Evolutionary conservation across 441 rosid genomes (phyloP).

Genomic region (Corymbia citriodora): DNA sequence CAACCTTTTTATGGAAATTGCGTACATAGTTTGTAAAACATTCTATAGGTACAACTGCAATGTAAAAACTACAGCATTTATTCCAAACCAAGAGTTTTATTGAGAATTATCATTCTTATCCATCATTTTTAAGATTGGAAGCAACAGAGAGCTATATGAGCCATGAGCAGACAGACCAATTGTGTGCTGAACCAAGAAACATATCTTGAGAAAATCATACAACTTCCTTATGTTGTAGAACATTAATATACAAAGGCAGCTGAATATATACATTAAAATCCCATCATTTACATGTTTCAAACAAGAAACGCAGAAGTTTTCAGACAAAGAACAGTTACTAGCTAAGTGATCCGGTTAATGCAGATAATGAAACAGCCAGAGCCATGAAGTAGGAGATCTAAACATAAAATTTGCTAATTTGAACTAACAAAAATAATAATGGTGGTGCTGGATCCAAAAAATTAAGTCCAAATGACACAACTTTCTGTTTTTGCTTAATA

Average conservation of each 20-base stretch:
- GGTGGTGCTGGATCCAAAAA: neutral
- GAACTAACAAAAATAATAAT: neutral
- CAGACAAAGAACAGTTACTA: neutral
- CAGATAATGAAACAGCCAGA: neutral
- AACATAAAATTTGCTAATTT: neutral
- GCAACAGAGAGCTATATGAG: neutral
- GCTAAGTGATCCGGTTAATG: neutral
- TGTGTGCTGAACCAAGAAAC: neutral
- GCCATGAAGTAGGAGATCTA: neutral
- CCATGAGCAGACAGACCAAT: neutral
- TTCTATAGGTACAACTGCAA: neutral
- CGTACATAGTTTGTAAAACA: neutral
- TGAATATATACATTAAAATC: neutral
- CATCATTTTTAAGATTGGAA: neutral
- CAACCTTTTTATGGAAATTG: neutral
- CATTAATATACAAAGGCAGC: neutral
- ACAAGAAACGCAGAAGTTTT: neutral
- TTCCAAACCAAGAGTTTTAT: neutral
- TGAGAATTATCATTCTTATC: neutral
- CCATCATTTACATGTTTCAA: neutral
- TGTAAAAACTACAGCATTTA: neutral
- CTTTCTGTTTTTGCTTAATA: neutral
- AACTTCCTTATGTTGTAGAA: neutral
- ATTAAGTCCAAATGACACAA: neutral
- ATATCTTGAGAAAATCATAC: neutral